Evolutionary conservation across 768 basidiomycete genomes (phyloP).

Genomic region (Kwoniella sp.): DNA sequence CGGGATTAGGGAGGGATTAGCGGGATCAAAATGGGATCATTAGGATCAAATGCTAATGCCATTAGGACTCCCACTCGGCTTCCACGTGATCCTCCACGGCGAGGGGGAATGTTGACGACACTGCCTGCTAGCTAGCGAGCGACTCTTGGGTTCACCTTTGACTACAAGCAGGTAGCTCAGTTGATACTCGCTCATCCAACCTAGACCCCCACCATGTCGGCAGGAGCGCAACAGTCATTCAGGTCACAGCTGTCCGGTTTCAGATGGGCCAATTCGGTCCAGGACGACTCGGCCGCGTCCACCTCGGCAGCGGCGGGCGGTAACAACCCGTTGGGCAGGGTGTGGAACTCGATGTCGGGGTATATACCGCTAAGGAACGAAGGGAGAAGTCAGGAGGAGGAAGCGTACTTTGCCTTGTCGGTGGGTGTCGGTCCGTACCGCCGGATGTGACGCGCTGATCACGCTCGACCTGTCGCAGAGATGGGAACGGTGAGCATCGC

Average conservation of each 20-base stretch:
- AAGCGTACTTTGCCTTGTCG: constrained; percentile 70
- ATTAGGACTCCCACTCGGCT: too few relatives aligned
- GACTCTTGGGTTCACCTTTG: not conserved
- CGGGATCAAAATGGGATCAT: constrained; percentile 10
- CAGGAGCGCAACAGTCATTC: constrained; percentile 41
- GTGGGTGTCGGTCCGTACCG: constrained; percentile 18
- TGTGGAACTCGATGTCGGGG: constrained; percentile 76
- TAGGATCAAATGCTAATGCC: not conserved
- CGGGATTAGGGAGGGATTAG: constrained; percentile 4
- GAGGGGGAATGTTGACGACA: too few relatives aligned
- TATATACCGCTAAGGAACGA: constrained; percentile 81
- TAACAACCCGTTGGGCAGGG: constrained; percentile 66
- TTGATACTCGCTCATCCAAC: too few relatives aligned
- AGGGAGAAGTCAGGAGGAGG: constrained; percentile 86
- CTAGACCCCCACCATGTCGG: constrained; percentile 30
- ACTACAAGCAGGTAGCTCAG: not conserved
- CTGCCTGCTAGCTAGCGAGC: too few relatives aligned
- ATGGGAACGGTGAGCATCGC: constrained; percentile 77
- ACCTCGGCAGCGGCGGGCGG: constrained; percentile 20
- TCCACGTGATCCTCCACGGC: not conserved
- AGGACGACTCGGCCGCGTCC: constrained; percentile 42
- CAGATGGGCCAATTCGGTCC: constrained; percentile 49
- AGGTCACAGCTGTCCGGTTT: constrained; percentile 48
- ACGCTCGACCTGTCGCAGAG: constrained; percentile 51
- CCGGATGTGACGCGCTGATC: not conserved